Evolutionary conservation across 805 yeast genomes (phyloP).

Genomic region (Nakazawaea wyomingensis): DNA sequence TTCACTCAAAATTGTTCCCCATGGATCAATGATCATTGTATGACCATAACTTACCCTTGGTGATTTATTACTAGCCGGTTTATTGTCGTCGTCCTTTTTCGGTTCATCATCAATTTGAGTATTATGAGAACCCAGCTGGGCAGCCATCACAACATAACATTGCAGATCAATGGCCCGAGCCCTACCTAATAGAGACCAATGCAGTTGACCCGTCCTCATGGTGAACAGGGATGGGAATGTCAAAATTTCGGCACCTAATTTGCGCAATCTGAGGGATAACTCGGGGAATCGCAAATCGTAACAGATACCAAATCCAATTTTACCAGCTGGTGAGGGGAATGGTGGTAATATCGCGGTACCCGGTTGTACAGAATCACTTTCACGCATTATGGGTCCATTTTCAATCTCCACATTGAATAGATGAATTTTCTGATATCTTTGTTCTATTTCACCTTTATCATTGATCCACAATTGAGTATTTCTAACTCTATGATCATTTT

Average conservation of each 20-base stretch:
- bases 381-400: conserved; percentile 77
- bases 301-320: conserved; percentile 70
- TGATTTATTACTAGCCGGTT: conserved; percentile 21
- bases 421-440: conserved; percentile 81
- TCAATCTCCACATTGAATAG: conserved; percentile 82
- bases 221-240: conserved; percentile 94
- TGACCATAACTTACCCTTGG: conserved; percentile 81
- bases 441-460: conserved; percentile 55
- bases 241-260: conserved; percentile 68
- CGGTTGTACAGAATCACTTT: conserved; percentile 75
- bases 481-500: conserved; percentile 42
- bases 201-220: conserved; percentile 83
- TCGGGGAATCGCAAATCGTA: conserved; percentile 90
- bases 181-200: conserved; percentile 76
- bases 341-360: conserved; percentile 55
- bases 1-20: conserved; percentile 74
- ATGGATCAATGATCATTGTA: conserved; percentile 82
- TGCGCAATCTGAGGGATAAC: conserved; percentile 56
- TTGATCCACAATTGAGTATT: conserved; percentile 74
- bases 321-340: conserved; percentile 54
- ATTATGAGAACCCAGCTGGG: conserved; percentile 77
- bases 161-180: conserved; percentile 90
- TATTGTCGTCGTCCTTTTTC: conserved; percentile 28
- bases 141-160: conserved; percentile 82
- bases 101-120: too few relatives aligned